These are phyloP conservation scores for Fusarium multiceps DNA, from an alignment of 2,329 filamentous ascomycete species.

Conservation along the genomic window DNA sequence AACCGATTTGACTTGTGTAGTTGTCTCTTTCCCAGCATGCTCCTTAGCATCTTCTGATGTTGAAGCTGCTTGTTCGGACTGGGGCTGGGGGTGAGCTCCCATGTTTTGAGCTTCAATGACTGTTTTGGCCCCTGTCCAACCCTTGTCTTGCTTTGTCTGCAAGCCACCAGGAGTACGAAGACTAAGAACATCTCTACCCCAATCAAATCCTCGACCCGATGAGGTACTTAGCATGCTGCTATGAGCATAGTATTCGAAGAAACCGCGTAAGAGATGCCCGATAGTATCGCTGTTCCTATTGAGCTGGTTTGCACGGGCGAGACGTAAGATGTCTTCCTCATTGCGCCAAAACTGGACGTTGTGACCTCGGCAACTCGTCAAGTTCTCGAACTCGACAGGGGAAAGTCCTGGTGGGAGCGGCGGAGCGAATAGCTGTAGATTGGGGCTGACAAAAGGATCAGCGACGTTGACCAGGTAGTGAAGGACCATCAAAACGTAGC, in stretches of 20 bases:
- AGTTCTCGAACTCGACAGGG: conserved; percentile 39
- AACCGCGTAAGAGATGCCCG: conserved; percentile 79
- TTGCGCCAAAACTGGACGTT: conserved; percentile 83
- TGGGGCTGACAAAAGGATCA: conserved; percentile 83
- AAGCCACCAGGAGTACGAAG: conserved; percentile 78
- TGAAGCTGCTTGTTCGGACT: conserved; percentile 31
- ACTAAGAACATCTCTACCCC: conserved; percentile 83
- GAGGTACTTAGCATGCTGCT: conserved; percentile 64
- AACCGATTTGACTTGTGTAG: conserved; percentile 21
- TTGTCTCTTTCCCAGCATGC: conserved; percentile 1
- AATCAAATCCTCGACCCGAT: conserved; percentile 74
- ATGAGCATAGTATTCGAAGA: conserved; percentile 88
- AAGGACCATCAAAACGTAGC: conserved; percentile 91
- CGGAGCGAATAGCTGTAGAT: conserved; percentile 73
- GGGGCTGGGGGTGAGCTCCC: conserved; percentile 30
- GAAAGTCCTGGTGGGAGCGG: conserved; percentile 52
- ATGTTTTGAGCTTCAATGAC: conserved; percentile 64
- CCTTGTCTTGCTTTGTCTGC: conserved; percentile 79
- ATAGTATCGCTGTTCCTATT: conserved; percentile 76
- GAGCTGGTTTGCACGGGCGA: conserved; percentile 68
- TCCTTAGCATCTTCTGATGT: background rate
- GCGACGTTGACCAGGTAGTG: conserved; percentile 90
- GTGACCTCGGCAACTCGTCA: conserved; percentile 67
- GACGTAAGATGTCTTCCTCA: conserved; percentile 73
- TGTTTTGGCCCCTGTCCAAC: conserved; percentile 86